Conservation (phyloP, 306 rosid species). For the Myrica gale region DNA sequence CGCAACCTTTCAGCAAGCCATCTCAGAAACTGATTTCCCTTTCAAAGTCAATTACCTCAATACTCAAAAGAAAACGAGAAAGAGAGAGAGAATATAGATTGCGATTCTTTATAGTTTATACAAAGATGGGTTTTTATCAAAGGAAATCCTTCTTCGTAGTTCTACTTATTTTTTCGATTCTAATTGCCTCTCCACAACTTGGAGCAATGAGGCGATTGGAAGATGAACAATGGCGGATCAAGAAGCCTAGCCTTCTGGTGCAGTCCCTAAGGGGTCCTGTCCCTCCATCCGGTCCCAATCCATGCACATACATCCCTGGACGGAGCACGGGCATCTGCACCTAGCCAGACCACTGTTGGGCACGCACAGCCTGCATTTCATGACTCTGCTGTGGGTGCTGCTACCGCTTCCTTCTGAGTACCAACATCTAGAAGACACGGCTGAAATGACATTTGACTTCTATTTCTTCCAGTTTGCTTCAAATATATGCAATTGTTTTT, state of each 20-base stretch:
- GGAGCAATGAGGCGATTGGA: conserved; percentile 36
- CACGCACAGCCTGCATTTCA: neutral
- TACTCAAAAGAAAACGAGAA: neutral
- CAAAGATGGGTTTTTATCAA: conserved; percentile 22
- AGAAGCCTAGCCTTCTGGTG: conserved; percentile 11
- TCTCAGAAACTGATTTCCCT: neutral
- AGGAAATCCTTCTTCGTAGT: conserved; percentile 9
- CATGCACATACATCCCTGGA: conserved; percentile 33
- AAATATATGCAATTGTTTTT: neutral
- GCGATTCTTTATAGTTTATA: neutral
- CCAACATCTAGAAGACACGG: neutral
- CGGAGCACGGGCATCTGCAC: conserved; percentile 7
- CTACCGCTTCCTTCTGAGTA: neutral
- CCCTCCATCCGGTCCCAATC: conserved; percentile 1
- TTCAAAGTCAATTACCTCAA: neutral
- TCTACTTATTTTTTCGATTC: conserved; percentile 13
- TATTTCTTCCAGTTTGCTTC: too few relatives aligned
- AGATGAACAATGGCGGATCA: conserved; percentile 26
- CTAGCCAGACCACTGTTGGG: conserved; percentile 1
- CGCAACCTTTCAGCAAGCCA: neutral
- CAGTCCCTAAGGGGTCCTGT: conserved; percentile 22
- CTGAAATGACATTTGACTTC: neutral
- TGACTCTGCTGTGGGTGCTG: neutral
- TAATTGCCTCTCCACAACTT: conserved; percentile 24
- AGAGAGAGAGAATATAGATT: neutral